Base-by-base conservation (phyloP, 495 filamentous ascomycete genomes). In the Neurospora sp. region DNA sequence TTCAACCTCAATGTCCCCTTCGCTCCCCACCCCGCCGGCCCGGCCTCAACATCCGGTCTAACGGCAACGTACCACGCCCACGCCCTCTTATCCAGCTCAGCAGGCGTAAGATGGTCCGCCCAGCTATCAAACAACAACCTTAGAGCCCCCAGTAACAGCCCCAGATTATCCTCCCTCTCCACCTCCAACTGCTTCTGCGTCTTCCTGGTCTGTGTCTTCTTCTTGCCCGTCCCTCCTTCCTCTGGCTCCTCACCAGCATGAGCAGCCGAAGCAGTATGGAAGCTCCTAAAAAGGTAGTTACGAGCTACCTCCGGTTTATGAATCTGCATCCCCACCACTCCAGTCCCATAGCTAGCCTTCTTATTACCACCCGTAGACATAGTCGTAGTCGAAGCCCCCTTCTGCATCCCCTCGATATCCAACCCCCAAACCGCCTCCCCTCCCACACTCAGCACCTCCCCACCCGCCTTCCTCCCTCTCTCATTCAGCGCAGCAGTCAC, bases 51-150 rank as follows among this genome's bases (percentile, higher is more conserved):
- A 0, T 90, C 89, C 0, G 93, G 93, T 70, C 93, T 83, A 9
- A 94, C 91, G 37, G 85, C 86, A 3, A 91, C 82, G 80, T 96
- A 96, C 93, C 93, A 96, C 37, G 84, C 80, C 93, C 93, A 96
- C 38, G 92, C 91, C 71, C 90, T 85, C 74, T 86, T 83, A 78
- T 96, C 93, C 42, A 95, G 83, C 75, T 96, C 92, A 5, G 86
- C 82, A 2, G 80, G 78, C 20, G 79, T 82, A 9, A 94, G 77
- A 40, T 86, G 82, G 23, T 84, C 81, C 1, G 86, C 85, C 93
- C 93, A 96, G 46, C 91, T 93, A 16, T 83, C 82, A 77, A 89
- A 93, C 12, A 95, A 81, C 35, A 91, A 79, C 75, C 93, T 88
- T 74, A 96, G 80, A 9, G 91, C 88, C 6, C 85, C 87, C 0